A percentile compares a stretch with the other conserved stretches of the same genome.
Evolutionary conservation across 106 monocot genomes (phyloP).

Genomic region (Platanthera guangdongensis): DNA sequence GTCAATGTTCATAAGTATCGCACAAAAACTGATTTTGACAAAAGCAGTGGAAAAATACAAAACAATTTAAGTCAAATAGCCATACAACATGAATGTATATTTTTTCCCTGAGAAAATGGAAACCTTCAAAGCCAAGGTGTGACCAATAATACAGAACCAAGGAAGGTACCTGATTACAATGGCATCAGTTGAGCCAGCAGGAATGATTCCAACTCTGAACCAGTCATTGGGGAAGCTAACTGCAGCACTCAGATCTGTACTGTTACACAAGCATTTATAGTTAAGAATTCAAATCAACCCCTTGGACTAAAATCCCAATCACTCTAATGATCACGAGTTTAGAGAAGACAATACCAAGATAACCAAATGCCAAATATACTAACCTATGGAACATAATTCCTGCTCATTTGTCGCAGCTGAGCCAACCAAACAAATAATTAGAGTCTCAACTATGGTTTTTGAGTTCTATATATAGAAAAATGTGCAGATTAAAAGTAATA

Average conservation of each 20-base stretch:
- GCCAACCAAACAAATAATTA: slow-evolving; percentile 6
- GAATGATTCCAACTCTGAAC: slow-evolving; percentile 87
- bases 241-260: slow-evolving; percentile 39
- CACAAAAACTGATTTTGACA: not conserved
- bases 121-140: not conserved
- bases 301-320: not conserved
- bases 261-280: slow-evolving; percentile 3
- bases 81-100: not conserved
- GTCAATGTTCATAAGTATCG: not conserved
- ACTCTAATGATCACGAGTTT: not conserved
- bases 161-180: slow-evolving; percentile 73
- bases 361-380: slow-evolving; percentile 9
- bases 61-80: not conserved
- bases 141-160: not conserved
- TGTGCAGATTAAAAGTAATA: slow-evolving; percentile 3
- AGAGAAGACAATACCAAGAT: not conserved
- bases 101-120: not conserved
- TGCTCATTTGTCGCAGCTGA: slow-evolving; percentile 16
- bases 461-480: not conserved
- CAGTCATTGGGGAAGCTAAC: slow-evolving; percentile 70
- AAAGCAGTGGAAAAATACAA: not conserved
- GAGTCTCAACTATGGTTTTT: not conserved
- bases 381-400: slow-evolving; percentile 29
- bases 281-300: not conserved
- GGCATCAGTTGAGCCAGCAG: slow-evolving; percentile 90